Evolutionary conservation across 2,329 filamentous ascomycete species (phyloP), one percentile per base, ranked within the genome.

Genomic region (Colletotrichum tofieldiae): DNA sequence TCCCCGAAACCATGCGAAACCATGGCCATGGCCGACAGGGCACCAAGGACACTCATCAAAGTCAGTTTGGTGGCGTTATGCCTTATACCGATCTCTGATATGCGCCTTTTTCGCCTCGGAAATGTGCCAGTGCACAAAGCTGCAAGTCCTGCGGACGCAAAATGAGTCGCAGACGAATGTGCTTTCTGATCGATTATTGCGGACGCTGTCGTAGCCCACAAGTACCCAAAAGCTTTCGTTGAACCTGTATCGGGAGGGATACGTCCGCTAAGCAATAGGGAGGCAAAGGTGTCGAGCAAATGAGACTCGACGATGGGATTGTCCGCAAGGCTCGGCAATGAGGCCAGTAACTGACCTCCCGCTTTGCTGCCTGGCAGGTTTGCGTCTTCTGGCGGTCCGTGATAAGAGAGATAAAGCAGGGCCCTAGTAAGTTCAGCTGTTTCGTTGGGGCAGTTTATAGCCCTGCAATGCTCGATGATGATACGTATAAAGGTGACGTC

Each of bases 391-490:
- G 26, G 32, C 14, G 84, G 84, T 26, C 73, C 74, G 12, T 81
- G 78, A 65, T 84, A 86, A 43, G 78, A 77, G 3, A 80, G 78
- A 43, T 77, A 73, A 3, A 81, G 72, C 1, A 86, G 72, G 7
- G 79, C 77, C 12, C 80, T 78, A 39, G 87, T 72, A 7, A 89
- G 78, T 2, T 77, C 78, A 73, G 84, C 81, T 5, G 81, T 84
- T 75, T 88, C 87, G 1, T 78, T 75, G 5, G 77, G 62, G 1
- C 83, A 82, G 11, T 78, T 77, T 29, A 77, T 76, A 39, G 80
- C 76, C 4, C 79, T 76, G 65, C 85, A 88, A 18, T 88, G 78
- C 23, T 82, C 79, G 39, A 86, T 76, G 7, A 89, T 75, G 6
- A 84, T 66, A 59, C 79, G 78, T 8, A 82, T 79, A 68, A 87